Conservation (phyloP, 2,329 filamentous ascomycete genomes). For the Trichoderma oligosporum region DNA sequence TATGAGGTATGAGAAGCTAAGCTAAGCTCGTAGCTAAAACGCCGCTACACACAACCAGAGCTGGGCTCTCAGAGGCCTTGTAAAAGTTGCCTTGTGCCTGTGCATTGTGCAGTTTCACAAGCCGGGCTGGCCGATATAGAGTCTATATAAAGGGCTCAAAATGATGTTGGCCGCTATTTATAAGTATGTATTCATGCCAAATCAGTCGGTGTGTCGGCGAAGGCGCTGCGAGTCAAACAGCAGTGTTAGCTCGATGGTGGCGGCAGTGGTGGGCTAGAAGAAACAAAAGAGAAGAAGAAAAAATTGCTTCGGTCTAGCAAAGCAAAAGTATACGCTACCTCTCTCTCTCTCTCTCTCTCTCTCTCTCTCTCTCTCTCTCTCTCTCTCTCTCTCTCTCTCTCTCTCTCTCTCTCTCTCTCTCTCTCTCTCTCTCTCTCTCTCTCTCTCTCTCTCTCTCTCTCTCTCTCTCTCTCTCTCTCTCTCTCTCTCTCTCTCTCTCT, state of each 20-base stretch:
- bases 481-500: no score
- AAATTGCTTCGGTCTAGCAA: slow-evolving; percentile 3
- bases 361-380: no score
- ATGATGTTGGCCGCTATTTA: neutral
- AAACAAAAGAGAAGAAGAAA: neutral
- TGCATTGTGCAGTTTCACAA: slow-evolving; percentile 1
- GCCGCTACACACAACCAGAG: slow-evolving; percentile 3
- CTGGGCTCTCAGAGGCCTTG: neutral
- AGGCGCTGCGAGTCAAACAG: neutral
- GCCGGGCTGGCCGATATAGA: slow-evolving; percentile 14
- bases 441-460: no score
- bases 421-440: no score
- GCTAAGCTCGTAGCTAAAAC: slow-evolving; percentile 1
- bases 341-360: neutral
- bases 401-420: no score
- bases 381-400: no score
- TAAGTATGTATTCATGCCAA: neutral
- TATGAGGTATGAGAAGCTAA: slow-evolving; percentile 5
- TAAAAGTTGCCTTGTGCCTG: no score
- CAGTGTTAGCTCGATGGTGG: slow-evolving; percentile 2
- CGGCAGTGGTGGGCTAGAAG: slow-evolving; percentile 4
- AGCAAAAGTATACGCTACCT: slow-evolving; percentile 5
- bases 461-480: no score
- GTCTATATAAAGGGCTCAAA: neutral
- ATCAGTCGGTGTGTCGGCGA: slow-evolving; percentile 7